A percentile compares a stretch with the other conserved stretches of the same genome.
Conservation (phyloP, 768 basidiomycete genomes). For the Mrakia blollopis region DNA sequence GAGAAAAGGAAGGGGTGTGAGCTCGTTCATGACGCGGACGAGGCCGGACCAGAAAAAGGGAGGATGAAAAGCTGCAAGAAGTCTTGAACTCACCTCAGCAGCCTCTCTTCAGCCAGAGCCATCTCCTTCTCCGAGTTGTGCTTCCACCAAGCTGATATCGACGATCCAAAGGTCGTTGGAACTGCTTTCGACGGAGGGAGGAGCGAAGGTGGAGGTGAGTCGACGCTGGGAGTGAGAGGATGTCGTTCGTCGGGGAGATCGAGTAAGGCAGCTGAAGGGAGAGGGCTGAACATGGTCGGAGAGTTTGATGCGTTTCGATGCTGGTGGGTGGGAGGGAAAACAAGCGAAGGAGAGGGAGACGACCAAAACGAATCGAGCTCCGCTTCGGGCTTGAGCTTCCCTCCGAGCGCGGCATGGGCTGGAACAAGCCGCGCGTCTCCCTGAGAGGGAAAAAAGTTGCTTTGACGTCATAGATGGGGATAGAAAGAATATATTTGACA, state of each 20-base stretch:
- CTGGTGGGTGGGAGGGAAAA: not conserved
- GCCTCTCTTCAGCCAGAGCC: constrained; percentile 22
- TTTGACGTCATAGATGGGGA: no score
- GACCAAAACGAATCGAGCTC: no score
- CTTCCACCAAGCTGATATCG: constrained; percentile 20
- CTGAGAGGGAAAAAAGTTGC: no score
- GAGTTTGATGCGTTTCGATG: not conserved
- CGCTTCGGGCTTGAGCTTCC: no score
- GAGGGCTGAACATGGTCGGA: not conserved
- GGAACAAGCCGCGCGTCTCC: no score
- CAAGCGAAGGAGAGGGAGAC: not conserved
- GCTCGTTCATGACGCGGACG: not conserved
- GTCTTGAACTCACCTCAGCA: constrained; percentile 26
- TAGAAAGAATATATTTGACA: no score
- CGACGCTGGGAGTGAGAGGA: not conserved
- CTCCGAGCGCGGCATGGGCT: no score
- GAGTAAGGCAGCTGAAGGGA: not conserved
- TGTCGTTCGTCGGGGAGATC: constrained; percentile 25
- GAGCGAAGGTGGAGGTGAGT: not conserved
- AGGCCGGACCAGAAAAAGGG: not conserved
- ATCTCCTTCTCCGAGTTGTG: constrained; percentile 26
- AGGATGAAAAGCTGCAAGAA: not conserved
- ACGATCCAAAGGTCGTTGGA: not conserved
- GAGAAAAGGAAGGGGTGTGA: not conserved
- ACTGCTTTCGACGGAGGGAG: constrained; percentile 3